Percentiles rank a stretch among this genome's conserved stretches.
Conservation (phyloP, 2,329 filamentous ascomycete species). For the Arthrobotrys pseudoclavata region DNA sequence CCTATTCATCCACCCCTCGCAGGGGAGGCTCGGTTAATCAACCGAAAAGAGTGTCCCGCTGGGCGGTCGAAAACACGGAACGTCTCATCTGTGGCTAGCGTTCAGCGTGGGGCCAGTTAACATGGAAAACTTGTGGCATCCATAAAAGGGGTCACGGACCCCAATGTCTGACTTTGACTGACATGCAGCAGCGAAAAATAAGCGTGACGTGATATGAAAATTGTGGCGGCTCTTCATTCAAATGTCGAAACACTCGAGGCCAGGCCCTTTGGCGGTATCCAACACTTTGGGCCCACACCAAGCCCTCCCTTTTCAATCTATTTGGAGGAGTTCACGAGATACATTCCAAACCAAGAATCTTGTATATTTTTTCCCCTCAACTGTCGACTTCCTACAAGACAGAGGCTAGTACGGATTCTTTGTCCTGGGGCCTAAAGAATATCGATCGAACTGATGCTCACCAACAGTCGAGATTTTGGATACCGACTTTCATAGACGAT, state of each 20-base stretch:
- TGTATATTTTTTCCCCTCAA: not conserved
- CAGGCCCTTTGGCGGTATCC: constrained; percentile 19
- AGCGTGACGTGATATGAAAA: constrained; percentile 35
- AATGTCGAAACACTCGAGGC: constrained; percentile 41
- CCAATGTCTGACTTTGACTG: not conserved
- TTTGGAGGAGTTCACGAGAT: constrained; percentile 20
- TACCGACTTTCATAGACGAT: not conserved
- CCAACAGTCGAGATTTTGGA: not conserved
- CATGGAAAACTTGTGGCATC: constrained; percentile 8
- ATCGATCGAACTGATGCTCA: not conserved
- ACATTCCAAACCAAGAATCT: constrained; percentile 4
- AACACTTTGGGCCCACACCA: constrained; percentile 29
- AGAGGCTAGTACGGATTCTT: not conserved
- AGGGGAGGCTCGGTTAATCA: constrained; percentile 28
- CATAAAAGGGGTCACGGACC: constrained; percentile 44
- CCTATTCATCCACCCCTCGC: not conserved
- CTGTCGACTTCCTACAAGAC: not conserved
- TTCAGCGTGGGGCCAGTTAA: not conserved
- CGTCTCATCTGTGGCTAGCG: constrained; percentile 44
- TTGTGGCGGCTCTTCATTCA: constrained; percentile 28
- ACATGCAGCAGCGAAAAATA: constrained; percentile 17
- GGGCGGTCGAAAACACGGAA: constrained; percentile 40
- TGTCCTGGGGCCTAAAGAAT: not conserved
- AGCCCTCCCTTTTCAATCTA: constrained; percentile 23
- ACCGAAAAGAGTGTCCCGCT: constrained; percentile 36